Evolutionary conservation across 1,139 yeast species (phyloP), one percentile per base, ranked within the genome.

Genomic region (Waltiozyma sp.): DNA sequence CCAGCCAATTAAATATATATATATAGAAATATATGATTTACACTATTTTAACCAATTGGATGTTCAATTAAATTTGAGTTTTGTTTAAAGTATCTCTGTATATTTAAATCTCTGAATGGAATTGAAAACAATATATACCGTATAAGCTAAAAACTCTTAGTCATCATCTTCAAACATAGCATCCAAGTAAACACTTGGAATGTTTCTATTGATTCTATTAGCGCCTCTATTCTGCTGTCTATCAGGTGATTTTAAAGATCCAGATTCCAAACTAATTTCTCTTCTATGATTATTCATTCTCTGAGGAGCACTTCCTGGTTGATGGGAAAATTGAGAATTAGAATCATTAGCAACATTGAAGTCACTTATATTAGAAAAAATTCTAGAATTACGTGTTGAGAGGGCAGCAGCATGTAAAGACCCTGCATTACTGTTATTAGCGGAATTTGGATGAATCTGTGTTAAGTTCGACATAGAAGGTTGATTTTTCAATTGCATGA

Each of bases 161-260:
- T 31, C 34, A 33, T 58, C 58, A 47, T 56, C 60, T 21, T 72
- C 77, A 48, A 76, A 69, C 65, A 76, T 68, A 49, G 72, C 73
- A 41, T 77, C 81, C 54, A 77, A 66, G 52, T 71, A 75, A 70
- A 72, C 70, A 48, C 78, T 72, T 33, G 83, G 82, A 40, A 73
- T 66, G 8, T 74, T 48, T 45, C 53, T 55, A 13, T 54, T 49
- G n/a, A 39, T 40, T 38, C 52, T 49, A 24, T 47, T 49, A 10
- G 42, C 37, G 10, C 47, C 46, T 34, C 56, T 49, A 15, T 23
- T 42, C 2, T 43, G 36, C 2, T 49, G 48, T 46, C 50, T 44
- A n/a, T 47, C 52, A 5, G 49, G 52, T 39, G 48, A 47, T 24
- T 44, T 47, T 6, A 47, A 24, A 4, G 44, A 39, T 7, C 42